These are phyloP conservation scores for Aspergillus ochraceus DNA, from an alignment of 2,329 filamentous ascomycete species.

Conservation along the genomic window DNA sequence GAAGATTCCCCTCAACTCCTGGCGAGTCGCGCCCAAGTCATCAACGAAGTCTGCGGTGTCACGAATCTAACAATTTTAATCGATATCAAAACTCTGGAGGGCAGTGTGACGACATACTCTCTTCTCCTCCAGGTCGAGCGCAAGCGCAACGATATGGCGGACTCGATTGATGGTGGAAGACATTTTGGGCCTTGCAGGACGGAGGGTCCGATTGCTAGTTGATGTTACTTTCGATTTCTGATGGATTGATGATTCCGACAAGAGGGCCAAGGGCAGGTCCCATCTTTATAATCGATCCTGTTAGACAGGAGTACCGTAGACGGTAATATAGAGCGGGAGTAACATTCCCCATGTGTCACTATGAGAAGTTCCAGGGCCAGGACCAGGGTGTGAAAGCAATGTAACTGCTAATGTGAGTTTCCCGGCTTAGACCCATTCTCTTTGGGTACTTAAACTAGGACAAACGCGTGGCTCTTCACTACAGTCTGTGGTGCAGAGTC, in stretches of 20 bases:
- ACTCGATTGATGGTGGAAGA: not conserved
- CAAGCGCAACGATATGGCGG: not conserved
- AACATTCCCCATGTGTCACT: not conserved
- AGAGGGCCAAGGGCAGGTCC: no score
- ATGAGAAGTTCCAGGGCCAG: not conserved
- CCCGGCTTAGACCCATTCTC: not conserved
- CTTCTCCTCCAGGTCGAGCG: not conserved
- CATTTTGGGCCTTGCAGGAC: not conserved
- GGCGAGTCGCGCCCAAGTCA: not conserved
- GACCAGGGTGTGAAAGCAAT: not conserved
- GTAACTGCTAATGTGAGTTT: not conserved
- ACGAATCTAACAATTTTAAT: not conserved
- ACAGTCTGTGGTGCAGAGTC: not conserved
- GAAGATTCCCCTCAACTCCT: not conserved
- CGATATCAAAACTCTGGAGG: not conserved
- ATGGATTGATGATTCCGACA: no score
- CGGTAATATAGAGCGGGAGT: not conserved
- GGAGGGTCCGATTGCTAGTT: not conserved
- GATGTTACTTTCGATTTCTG: not conserved
- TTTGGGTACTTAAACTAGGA: not conserved
- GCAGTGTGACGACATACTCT: not conserved
- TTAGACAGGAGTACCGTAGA: no score
- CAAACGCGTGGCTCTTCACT: not conserved
- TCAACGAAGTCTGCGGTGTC: not conserved
- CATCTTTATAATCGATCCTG: no score